Evolutionary conservation across 78 protist genomes (phyloP).

Genomic region (Planoprotostelium fungivorum): DNA sequence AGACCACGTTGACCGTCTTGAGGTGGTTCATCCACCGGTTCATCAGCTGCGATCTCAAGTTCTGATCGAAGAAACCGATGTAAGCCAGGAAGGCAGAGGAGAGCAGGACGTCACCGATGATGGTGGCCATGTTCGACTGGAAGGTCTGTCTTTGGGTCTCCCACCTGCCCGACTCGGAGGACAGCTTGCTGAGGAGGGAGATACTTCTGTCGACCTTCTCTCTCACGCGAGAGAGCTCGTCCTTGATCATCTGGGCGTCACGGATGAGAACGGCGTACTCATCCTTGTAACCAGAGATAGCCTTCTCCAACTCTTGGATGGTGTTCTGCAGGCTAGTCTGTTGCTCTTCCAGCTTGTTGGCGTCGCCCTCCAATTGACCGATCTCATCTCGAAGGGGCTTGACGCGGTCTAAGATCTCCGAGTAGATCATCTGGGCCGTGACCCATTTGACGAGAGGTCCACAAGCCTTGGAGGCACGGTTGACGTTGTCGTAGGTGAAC

Average conservation of each 20-base stretch:
- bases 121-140: conserved; percentile 68
- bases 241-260: conserved; percentile 67
- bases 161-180: conserved; percentile 87
- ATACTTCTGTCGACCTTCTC: conserved; percentile 76
- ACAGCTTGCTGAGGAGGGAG: conserved; percentile 64
- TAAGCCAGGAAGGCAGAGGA: conserved; percentile 91
- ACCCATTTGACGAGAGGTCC: conserved; percentile 97
- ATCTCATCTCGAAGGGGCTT: conserved; percentile 84
- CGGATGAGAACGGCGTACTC: conserved; percentile 80
- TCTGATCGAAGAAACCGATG: conserved; percentile 83
- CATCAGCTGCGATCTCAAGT: conserved; percentile 45
- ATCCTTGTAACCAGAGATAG: conserved; percentile 58
- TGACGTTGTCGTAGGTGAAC: conserved; percentile 69
- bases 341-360: conserved; percentile 40
- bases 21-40: conserved; percentile 69
- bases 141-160: conserved; percentile 48
- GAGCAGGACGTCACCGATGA: conserved; percentile 88
- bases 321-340: conserved; percentile 40
- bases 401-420: conserved; percentile 74
- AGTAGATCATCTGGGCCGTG: conserved; percentile 71
- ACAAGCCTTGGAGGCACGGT: conserved; percentile 81
- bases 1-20: conserved; percentile 25
- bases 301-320: conserved; percentile 47
- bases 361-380: conserved; percentile 52
- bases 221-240: conserved; percentile 59